These are phyloP conservation scores for Microdochium nivale DNA, from an alignment of 2,329 filamentous ascomycete genomes.

Conservation along the genomic window DNA sequence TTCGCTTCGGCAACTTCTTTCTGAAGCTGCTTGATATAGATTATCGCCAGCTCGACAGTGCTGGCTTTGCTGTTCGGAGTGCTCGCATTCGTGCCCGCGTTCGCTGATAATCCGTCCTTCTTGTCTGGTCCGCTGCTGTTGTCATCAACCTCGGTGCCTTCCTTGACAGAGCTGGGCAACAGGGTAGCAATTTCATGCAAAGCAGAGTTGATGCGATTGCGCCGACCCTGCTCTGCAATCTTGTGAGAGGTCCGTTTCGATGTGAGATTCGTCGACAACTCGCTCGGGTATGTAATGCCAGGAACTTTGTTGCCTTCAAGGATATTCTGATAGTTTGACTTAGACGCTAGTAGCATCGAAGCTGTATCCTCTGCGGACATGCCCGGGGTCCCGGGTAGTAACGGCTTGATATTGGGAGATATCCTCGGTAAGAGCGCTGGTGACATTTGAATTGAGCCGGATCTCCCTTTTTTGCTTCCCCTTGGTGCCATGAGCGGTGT, in stretches of 20 bases:
- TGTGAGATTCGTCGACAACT: slow-evolving; percentile 85
- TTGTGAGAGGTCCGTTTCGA: slow-evolving; percentile 98
- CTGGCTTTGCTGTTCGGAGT: slow-evolving; percentile 84
- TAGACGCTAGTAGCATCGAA: slow-evolving; percentile 75
- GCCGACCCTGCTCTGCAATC: slow-evolving; percentile 89
- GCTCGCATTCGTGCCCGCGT: slow-evolving; percentile 6
- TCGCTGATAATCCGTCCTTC: slow-evolving; percentile 29
- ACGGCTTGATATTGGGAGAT: slow-evolving; percentile 87
- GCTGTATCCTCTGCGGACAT: slow-evolving; percentile 50
- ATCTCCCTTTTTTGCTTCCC: slow-evolving; percentile 59
- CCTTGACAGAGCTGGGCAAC: slow-evolving; percentile 52
- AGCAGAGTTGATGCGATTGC: slow-evolving; percentile 92
- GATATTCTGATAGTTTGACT: slow-evolving; percentile 98
- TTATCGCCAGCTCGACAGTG: slow-evolving; percentile 94
- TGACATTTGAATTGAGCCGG: slow-evolving; percentile 69
- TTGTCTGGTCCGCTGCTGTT: slow-evolving; percentile 33
- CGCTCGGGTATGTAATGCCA: slow-evolving; percentile 82
- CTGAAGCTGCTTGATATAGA: slow-evolving; percentile 84
- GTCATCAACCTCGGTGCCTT: slow-evolving; percentile 33
- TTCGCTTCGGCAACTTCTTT: slow-evolving; percentile 61
- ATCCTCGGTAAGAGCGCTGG: slow-evolving; percentile 83
- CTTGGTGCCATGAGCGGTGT: slow-evolving; percentile 49
- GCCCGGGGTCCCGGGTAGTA: slow-evolving; percentile 56
- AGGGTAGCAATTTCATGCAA: slow-evolving; percentile 84
- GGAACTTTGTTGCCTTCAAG: slow-evolving; percentile 87